These are phyloP conservation scores for Helianthus tuberosus DNA, from an alignment of 129 eudicot species.

Conservation along the genomic window DNA sequence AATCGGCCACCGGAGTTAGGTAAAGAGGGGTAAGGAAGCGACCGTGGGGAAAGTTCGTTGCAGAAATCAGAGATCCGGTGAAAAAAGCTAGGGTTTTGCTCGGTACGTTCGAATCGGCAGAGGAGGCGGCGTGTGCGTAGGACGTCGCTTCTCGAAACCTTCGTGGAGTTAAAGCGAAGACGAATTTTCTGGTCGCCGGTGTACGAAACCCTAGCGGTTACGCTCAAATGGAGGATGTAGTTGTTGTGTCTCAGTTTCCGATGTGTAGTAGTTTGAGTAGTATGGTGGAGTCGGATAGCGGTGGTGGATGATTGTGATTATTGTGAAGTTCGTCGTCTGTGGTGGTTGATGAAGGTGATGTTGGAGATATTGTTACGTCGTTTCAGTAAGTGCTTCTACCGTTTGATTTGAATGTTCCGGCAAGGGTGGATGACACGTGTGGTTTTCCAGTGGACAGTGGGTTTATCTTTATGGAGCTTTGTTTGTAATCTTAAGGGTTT, in stretches of 20 bases:
- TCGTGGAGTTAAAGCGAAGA: constrained; percentile 82
- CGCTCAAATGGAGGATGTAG: constrained; percentile 37
- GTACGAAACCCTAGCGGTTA: constrained; percentile 31
- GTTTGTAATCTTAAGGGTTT: constrained; percentile 54
- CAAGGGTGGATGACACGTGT: constrained; percentile 38
- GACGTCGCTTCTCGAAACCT: constrained; percentile 71
- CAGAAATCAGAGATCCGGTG: constrained; percentile 88
- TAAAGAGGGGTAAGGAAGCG: too few species aligned
- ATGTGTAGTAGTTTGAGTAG: constrained; percentile 76
- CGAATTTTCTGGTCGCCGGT: constrained; percentile 52
- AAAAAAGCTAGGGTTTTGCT: constrained; percentile 93
- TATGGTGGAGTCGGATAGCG: constrained; percentile 72
- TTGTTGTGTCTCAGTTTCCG: constrained; percentile 46
- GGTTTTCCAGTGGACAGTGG: constrained; percentile 41
- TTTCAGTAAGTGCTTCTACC: constrained; percentile 37
- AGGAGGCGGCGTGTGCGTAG: constrained; percentile 86
- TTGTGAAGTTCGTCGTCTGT: constrained; percentile 87
- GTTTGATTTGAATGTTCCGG: constrained; percentile 76
- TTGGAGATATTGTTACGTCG: constrained; percentile 48
- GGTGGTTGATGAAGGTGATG: constrained; percentile 53
- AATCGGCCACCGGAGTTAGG: too few species aligned
- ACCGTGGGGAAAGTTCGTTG: too few species aligned
- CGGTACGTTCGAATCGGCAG: constrained; percentile 87
- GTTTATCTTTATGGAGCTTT: constrained; percentile 49
- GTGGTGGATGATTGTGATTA: constrained; percentile 63